phyloP scores from a whole-genome alignment of 179 eudicot species.

The Spinacia oleracea region DNA sequence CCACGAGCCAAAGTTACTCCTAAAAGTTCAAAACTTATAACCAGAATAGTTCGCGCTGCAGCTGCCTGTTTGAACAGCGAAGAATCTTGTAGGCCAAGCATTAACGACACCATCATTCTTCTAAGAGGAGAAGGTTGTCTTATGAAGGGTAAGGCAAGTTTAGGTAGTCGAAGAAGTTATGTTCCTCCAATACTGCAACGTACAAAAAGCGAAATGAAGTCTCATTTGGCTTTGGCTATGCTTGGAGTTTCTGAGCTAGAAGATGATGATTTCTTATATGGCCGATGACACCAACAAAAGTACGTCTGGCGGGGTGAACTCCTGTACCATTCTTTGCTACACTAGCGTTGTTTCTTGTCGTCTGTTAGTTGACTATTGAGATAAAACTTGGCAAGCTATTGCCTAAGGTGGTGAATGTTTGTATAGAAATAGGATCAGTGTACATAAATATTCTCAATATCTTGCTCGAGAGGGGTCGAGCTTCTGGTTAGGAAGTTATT shows the following conservation, averaged over 20 bases:
- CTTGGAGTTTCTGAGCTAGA: slow-evolving; percentile 79
- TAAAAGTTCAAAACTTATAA: slow-evolving; percentile 50
- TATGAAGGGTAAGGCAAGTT: slow-evolving; percentile 39
- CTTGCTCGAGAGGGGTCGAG: slow-evolving; percentile 11
- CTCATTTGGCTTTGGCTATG: slow-evolving; percentile 91
- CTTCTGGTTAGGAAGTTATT: slow-evolving; percentile 1
- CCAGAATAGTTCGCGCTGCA: slow-evolving; percentile 74
- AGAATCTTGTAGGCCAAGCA: slow-evolving; percentile 75
- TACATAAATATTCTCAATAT: slow-evolving; percentile 20
- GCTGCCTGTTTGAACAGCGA: slow-evolving; percentile 66
- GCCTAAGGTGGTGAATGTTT: slow-evolving; percentile 15
- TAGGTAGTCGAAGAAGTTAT: slow-evolving; percentile 33
- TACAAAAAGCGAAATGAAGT: slow-evolving; percentile 60
- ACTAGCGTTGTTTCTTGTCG: slow-evolving; percentile 3
- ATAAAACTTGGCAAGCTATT: slow-evolving; percentile 13
- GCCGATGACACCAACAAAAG: slow-evolving; percentile 38
- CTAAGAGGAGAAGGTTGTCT: slow-evolving; percentile 51
- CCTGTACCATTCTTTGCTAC: background rate
- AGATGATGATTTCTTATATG: slow-evolving; percentile 56
- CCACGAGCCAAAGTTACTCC: slow-evolving; percentile 54
- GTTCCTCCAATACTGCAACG: slow-evolving; percentile 39
- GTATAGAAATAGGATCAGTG: slow-evolving; percentile 35
- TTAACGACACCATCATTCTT: slow-evolving; percentile 51
- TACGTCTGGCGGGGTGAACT: background rate
- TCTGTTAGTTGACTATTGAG: slow-evolving; percentile 16